Conservation (phyloP, 345 rosid genomes). For the Euphorbia pulcherrima region DNA sequence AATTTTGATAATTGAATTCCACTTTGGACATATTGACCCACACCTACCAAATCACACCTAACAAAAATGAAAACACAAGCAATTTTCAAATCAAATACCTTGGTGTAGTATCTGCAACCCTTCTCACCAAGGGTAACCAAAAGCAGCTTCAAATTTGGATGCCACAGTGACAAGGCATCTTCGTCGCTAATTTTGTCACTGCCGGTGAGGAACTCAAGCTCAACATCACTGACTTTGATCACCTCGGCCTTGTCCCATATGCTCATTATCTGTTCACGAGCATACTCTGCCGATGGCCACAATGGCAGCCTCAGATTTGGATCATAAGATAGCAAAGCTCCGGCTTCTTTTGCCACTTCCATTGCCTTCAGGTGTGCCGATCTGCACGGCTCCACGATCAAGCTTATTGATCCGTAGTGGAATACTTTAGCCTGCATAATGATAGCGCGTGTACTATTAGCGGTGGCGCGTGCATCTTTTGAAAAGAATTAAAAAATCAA, state of each 20-base stretch:
- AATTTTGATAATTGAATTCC: too few species aligned
- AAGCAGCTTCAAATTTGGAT: slow-evolving; percentile 68
- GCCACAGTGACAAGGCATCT: slow-evolving; percentile 86
- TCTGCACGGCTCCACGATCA: slow-evolving; percentile 98
- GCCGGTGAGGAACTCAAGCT: slow-evolving; percentile 91
- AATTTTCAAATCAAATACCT: slow-evolving; percentile 39
- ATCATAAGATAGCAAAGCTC: slow-evolving; percentile 89
- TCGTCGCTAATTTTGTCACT: slow-evolving; percentile 69
- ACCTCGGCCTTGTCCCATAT: slow-evolving; percentile 97
- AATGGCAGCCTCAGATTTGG: slow-evolving; percentile 90
- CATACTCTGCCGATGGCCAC: slow-evolving; percentile 90
- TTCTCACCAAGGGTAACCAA: slow-evolving; percentile 89
- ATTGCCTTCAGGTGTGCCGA: slow-evolving; percentile 90
- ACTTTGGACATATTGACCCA: not conserved
- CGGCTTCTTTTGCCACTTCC: slow-evolving; percentile 83
- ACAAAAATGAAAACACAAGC: not conserved
- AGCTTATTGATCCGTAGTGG: slow-evolving; percentile 94
- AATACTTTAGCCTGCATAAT: slow-evolving; percentile 65
- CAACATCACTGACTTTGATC: slow-evolving; percentile 90
- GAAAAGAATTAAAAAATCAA: not conserved
- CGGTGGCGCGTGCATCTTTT: not conserved
- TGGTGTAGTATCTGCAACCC: slow-evolving; percentile 92
- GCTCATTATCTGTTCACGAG: slow-evolving; percentile 78
- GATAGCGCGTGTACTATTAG: not conserved
- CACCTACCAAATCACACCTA: not conserved